These are phyloP conservation scores for Pichia inconspicua DNA, from an alignment of 1,139 yeast species.

Conservation along the genomic window DNA sequence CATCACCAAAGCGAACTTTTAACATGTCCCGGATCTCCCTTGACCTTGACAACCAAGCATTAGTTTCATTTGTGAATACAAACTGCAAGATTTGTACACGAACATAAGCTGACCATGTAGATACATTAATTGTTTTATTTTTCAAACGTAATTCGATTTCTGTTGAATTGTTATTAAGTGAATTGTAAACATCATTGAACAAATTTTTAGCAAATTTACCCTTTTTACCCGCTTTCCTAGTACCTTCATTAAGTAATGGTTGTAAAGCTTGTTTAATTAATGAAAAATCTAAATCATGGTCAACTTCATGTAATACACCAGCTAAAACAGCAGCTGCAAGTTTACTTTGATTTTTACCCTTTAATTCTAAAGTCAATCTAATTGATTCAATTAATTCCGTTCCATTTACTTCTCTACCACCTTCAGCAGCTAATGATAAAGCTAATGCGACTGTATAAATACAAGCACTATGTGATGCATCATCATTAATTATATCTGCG, in stretches of 20 bases:
- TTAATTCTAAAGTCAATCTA: constrained; percentile 1
- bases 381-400: constrained; percentile 22
- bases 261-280: constrained; percentile 24
- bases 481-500: constrained; percentile 2
- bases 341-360: constrained; percentile 4
- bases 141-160: constrained; percentile 40
- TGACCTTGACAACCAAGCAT: constrained; percentile 35
- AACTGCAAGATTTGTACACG: constrained; percentile 59
- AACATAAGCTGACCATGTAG: constrained; percentile 58
- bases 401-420: constrained; percentile 25
- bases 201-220: constrained; percentile 57
- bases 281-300: constrained; percentile 31
- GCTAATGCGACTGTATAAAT: constrained; percentile 43
- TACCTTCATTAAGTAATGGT: constrained; percentile 44
- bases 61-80: constrained; percentile 65
- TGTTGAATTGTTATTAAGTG: constrained; percentile 33
- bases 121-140: constrained; percentile 50
- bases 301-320: constrained; percentile 53
- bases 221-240: constrained; percentile 52
- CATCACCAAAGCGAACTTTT: constrained; percentile 10
- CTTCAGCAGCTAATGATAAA: constrained; percentile 35
- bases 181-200: constrained; percentile 51
- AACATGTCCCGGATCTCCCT: constrained; percentile 13
- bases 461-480: constrained; percentile 20
- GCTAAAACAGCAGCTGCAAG: constrained; percentile 50